phyloP scores from a whole-genome alignment of 2,329 filamentous ascomycete genomes.

The Trematosphaeria pertusa region DNA sequence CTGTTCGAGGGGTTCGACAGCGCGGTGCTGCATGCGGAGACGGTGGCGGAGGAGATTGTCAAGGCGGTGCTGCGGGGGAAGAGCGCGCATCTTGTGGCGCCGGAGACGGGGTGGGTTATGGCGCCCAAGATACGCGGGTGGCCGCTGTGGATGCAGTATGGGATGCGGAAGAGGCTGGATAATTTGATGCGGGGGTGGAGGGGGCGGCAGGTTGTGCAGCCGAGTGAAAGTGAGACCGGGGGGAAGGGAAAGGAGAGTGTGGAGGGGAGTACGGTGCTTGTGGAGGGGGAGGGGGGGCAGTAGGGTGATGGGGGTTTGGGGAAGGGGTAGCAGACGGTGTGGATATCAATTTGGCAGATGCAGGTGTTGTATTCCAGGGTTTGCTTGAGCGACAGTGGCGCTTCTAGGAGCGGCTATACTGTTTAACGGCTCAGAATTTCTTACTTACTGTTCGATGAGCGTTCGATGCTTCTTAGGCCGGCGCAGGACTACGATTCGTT shows the following conservation, averaged over 20 bases:
- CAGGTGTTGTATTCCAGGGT: no score
- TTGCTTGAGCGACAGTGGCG: no score
- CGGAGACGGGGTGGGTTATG: constrained; percentile 49
- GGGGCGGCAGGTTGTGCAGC: constrained; percentile 48
- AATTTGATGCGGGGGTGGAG: constrained; percentile 45
- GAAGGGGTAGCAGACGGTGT: no score
- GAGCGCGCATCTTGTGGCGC: constrained; percentile 65
- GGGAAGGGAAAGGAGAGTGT: constrained; percentile 26
- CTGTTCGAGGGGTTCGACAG: constrained; percentile 65
- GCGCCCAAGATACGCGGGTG: constrained; percentile 54
- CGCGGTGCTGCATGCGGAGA: constrained; percentile 64
- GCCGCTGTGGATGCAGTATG: constrained; percentile 69
- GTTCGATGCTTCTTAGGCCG: no score
- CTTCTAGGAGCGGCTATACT: no score
- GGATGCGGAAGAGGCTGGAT: constrained; percentile 53
- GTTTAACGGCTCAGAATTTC: no score
- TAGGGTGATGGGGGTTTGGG: no score
- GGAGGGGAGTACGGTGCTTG: constrained; percentile 36
- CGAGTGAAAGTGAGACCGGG: constrained; percentile 37
- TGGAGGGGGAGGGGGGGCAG: constrained; percentile 24
- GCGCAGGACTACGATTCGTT: no score
- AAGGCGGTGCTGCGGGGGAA: constrained; percentile 64
- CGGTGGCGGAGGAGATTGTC: constrained; percentile 69
- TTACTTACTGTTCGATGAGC: no score
- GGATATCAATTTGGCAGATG: no score